Evolutionary conservation across 768 basidiomycete genomes (phyloP), one percentile per base, ranked within the genome.

Genomic region (Naganishia randhawae): DNA sequence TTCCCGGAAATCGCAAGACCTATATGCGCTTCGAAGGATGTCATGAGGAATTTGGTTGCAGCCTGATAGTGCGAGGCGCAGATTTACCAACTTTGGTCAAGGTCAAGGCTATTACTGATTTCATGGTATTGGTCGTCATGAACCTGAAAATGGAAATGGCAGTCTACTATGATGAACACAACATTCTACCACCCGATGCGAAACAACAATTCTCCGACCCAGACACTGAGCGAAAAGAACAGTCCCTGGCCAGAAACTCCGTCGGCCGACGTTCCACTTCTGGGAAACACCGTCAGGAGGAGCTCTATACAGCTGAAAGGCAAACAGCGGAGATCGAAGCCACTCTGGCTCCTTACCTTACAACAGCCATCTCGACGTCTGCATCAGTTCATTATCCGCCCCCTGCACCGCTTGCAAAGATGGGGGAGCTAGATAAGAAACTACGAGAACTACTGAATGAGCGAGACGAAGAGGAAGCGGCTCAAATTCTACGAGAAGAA

Each of bases 1-100:
- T 98, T 48, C 92, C 94, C n/a, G 93, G 92, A 22, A 85, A 85
- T 19, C 85, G 96, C 66, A 99, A 99, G 83, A 92, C 95, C 0
- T 90, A 92, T 76, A 93, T 99, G 92, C 88, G 96, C 0, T 98
- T 99, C 74, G 96, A 99, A 80, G 95, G 95, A 1, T 96, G 94
- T 74, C 89, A 86, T 75, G 85, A 86, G 57, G 91, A 96, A 71
- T 89, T 91, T 85, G 94, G 94, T 0, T 97, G 93, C 72, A 98
- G 96, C 1, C 88, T 99, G 72, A 84, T 98, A 42, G 80, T 99
- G 52, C 85, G 96, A 50, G 96, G 96, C 11, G 93, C 86, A 3
- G 86, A 94, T 74, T 84, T 88, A 65, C 88, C 89, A 42, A 90
- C 86, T 0, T 81, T 99, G 65, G 84, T 85, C 62, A 88, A 88